These are phyloP conservation scores for Phaeomoniella chlamydospora DNA, from an alignment of 2,329 filamentous ascomycete genomes.

Conservation along the genomic window DNA sequence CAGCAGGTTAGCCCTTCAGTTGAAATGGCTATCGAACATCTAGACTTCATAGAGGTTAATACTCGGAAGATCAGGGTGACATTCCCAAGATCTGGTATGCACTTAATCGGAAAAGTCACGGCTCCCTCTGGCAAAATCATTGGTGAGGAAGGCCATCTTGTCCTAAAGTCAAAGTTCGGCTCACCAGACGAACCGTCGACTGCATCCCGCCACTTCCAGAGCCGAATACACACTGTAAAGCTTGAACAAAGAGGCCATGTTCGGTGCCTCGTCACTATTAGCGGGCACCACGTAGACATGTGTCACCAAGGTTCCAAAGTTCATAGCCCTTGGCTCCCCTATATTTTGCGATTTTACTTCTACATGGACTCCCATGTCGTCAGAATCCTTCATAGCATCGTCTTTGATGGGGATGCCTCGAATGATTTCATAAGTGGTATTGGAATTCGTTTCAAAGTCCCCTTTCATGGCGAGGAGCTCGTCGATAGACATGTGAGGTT, in stretches of 20 bases:
- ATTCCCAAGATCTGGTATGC: conserved; percentile 28
- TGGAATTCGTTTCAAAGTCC: neutral
- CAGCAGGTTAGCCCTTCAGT: conserved; percentile 4
- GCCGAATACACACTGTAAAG: neutral
- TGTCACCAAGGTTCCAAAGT: no score
- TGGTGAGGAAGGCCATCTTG: neutral
- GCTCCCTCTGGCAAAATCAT: neutral
- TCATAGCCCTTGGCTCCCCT: neutral
- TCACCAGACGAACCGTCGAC: neutral
- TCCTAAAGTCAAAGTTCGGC: neutral
- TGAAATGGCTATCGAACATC: conserved; percentile 26
- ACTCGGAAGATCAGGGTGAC: conserved; percentile 29
- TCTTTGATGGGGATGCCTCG: neutral
- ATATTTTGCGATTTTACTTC: neutral
- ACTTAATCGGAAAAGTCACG: conserved; percentile 19
- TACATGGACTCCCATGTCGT: neutral
- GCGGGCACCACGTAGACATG: neutral
- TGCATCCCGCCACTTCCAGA: neutral
- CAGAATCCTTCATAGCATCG: neutral
- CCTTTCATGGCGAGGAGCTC: neutral
- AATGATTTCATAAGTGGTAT: neutral
- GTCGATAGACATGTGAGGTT: conserved; percentile 22
- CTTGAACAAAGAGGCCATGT: neutral
- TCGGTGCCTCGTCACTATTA: neutral
- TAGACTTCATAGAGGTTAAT: conserved; percentile 20